phyloP scores from a whole-genome alignment of 352 stramenopile genomes.

The Thalassiosira sp. region DNA sequence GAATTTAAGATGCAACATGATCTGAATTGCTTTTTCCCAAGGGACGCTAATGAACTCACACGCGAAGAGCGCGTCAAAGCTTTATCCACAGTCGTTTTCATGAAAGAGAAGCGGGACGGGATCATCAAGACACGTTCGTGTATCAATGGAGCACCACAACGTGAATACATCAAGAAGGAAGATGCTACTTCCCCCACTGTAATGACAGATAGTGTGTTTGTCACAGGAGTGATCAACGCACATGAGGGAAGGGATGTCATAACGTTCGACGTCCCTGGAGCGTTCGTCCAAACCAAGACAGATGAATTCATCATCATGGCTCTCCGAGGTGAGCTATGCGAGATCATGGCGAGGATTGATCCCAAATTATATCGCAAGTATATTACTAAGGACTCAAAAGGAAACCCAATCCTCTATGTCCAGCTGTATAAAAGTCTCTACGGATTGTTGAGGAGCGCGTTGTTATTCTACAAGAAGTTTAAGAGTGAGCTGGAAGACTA shows the following conservation, averaged over 20 bases:
- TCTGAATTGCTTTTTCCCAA: neutral
- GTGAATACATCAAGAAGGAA: constrained; percentile 6
- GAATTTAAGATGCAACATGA: constrained; percentile 9
- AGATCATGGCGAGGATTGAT: constrained; percentile 21
- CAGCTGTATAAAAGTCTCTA: constrained; percentile 7
- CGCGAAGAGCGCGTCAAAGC: neutral
- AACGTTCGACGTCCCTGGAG: constrained; percentile 21
- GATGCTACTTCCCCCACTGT: constrained; percentile 13
- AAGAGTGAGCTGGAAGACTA: constrained; percentile 12
- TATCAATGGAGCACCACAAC: neutral
- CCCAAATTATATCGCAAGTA: constrained; percentile 31
- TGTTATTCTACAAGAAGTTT: constrained; percentile 52
- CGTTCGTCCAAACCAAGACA: constrained; percentile 25
- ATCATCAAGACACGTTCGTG: constrained; percentile 2
- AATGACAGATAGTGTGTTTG: neutral
- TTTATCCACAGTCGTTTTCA: constrained; percentile 10
- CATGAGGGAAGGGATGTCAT: constrained; percentile 6
- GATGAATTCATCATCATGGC: constrained; percentile 20
- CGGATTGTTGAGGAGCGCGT: constrained; percentile 9
- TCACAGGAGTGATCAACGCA: constrained; percentile 16
- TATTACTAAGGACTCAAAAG: constrained; percentile 9
- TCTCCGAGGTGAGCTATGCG: neutral
- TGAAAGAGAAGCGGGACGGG: constrained; percentile 21
- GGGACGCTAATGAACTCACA: neutral
- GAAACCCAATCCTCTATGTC: constrained; percentile 1